phyloP scores from a whole-genome alignment of 2,329 filamentous ascomycete species.

The Stagonosporopsis tanaceti region DNA sequence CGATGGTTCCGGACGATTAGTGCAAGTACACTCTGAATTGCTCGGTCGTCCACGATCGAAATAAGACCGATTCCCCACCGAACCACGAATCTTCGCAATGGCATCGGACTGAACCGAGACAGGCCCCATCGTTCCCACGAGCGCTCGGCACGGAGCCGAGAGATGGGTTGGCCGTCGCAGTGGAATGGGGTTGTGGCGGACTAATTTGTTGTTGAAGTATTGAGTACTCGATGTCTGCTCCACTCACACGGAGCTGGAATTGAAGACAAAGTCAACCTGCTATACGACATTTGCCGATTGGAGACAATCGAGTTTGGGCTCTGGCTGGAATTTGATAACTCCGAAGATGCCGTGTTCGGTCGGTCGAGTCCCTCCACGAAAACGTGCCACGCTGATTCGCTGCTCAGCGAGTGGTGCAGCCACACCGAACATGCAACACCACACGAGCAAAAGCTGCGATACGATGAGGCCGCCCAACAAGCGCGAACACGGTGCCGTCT shows the following conservation, averaged over 20 bases:
- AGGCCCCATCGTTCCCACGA: constrained; percentile 10
- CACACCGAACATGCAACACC: constrained; percentile 13
- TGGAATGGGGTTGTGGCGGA: not conserved
- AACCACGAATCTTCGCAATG: constrained; percentile 2
- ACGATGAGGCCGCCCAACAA: constrained; percentile 4
- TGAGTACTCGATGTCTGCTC: constrained; percentile 6
- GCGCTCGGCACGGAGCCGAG: constrained; percentile 3
- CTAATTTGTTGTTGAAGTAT: not conserved
- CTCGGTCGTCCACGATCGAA: not conserved
- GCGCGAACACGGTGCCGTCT: not conserved
- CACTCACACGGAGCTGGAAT: not conserved
- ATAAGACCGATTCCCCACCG: constrained; percentile 9
- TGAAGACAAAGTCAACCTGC: not conserved
- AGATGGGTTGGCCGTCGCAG: not conserved
- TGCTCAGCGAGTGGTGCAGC: not conserved
- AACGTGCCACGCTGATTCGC: constrained; percentile 3
- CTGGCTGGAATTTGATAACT: not conserved
- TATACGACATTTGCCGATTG: not conserved
- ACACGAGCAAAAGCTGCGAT: not conserved
- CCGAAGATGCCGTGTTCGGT: not conserved
- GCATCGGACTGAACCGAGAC: constrained; percentile 10
- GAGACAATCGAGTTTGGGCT: not conserved
- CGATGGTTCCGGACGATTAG: not conserved
- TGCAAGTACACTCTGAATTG: no score
- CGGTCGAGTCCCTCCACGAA: not conserved